Conservation (phyloP, 78 protist species). For the Dictyostelium purpureum region DNA sequence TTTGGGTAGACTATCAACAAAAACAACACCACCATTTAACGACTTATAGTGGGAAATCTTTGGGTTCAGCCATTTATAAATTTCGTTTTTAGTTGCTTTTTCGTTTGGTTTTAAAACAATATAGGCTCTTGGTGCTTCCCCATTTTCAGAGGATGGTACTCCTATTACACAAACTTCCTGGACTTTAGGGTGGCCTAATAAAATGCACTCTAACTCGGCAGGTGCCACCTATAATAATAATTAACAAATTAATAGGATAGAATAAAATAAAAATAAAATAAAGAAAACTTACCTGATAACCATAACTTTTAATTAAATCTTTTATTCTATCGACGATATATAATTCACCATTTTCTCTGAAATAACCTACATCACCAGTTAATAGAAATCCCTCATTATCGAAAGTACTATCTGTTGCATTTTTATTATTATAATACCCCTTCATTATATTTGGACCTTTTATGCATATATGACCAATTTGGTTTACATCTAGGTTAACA, state of each 20-base stretch:
- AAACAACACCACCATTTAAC: slow-evolving; percentile 75
- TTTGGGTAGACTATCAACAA: slow-evolving; percentile 83
- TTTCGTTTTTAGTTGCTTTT: slow-evolving; percentile 57
- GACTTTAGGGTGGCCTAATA: slow-evolving; percentile 74
- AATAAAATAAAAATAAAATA: no score
- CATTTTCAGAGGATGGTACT: slow-evolving; percentile 56
- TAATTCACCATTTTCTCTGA: slow-evolving; percentile 65
- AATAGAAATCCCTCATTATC: slow-evolving; percentile 85
- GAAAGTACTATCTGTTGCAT: slow-evolving; percentile 71
- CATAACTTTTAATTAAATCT: slow-evolving; percentile 89
- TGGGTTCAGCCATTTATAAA: slow-evolving; percentile 17
- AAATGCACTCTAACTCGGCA: slow-evolving; percentile 92
- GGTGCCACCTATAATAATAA: no score
- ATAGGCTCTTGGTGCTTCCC: slow-evolving; percentile 93
- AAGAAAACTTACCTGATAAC: slow-evolving; percentile 94
- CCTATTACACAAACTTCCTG: slow-evolving; percentile 88
- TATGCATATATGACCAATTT: slow-evolving; percentile 20
- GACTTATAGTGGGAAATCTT: slow-evolving; percentile 70
- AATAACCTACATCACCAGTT: slow-evolving; percentile 91
- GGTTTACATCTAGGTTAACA: not conserved
- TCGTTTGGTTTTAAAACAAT: slow-evolving; percentile 76
- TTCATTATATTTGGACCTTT: slow-evolving; percentile 90
- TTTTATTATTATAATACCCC: slow-evolving; percentile 81
- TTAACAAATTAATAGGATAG: no score
- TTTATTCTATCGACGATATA: slow-evolving; percentile 85